Evolutionary conservation across 495 filamentous ascomycete genomes (phyloP).

Genomic region (Parathielavia appendiculata): DNA sequence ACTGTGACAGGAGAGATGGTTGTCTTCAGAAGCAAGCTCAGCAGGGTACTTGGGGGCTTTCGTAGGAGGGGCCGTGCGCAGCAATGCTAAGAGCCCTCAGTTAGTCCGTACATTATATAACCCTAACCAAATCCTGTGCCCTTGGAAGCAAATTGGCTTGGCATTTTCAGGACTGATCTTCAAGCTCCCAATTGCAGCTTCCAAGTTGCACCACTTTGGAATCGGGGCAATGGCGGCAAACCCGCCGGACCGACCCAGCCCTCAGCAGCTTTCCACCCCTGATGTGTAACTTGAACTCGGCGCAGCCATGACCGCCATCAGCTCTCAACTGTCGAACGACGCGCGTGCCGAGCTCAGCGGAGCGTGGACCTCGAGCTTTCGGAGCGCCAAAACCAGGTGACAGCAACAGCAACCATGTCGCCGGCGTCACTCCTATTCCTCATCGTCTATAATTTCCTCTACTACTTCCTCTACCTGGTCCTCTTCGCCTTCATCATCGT

Average conservation of each 20-base stretch:
- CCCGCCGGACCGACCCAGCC: not conserved
- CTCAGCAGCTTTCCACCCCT: not conserved
- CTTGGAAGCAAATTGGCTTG: too few species aligned
- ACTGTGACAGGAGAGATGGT: too few species aligned
- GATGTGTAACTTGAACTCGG: not conserved
- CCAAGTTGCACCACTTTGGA: not conserved
- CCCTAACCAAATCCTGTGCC: not conserved
- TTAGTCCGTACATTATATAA: too few species aligned
- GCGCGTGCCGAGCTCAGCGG: slow-evolving; percentile 13
- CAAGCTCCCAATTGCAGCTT: not conserved
- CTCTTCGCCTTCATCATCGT: slow-evolving; percentile 68
- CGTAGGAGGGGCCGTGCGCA: too few species aligned
- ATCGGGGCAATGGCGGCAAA: not conserved
- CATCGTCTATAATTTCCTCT: slow-evolving; percentile 76
- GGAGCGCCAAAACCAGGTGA: not conserved
- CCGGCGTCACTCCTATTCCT: slow-evolving; percentile 51
- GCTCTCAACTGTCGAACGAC: not conserved
- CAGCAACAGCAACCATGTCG: slow-evolving; percentile 27
- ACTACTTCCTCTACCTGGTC: slow-evolving; percentile 69
- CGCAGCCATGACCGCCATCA: slow-evolving; percentile 18
- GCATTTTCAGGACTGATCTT: not conserved
- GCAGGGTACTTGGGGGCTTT: too few species aligned
- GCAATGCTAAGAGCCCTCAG: too few species aligned
- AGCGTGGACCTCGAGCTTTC: not conserved
- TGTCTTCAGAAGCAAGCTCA: too few species aligned